Evolutionary conservation across 306 rosid genomes (phyloP).

Genomic region (Potentilla sterilis): DNA sequence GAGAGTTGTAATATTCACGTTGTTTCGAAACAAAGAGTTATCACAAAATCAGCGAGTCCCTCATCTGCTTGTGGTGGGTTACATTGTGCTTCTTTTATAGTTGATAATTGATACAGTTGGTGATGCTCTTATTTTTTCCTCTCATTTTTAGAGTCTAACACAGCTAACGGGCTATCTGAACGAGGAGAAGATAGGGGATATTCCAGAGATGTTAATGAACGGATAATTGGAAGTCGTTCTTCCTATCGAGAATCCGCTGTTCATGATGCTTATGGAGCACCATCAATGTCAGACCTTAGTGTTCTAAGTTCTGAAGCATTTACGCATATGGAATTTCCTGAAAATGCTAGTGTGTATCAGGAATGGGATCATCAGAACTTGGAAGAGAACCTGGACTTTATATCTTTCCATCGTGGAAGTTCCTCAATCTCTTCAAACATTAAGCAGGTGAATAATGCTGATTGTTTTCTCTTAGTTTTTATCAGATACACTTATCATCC

Average conservation of each 20-base stretch:
- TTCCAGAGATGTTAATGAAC: constrained; percentile 30
- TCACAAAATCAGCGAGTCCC: constrained; percentile 50
- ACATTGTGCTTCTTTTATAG: constrained; percentile 26
- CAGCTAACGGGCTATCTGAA: constrained; percentile 30
- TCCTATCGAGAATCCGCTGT: constrained; percentile 30
- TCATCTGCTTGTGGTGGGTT: constrained; percentile 48
- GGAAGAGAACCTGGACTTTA: constrained; percentile 36
- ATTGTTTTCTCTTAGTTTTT: background rate
- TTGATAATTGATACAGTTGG: background rate
- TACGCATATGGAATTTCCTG: constrained; percentile 28
- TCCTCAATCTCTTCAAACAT: constrained; percentile 42
- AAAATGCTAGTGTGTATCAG: constrained; percentile 27
- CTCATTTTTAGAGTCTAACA: constrained; percentile 38
- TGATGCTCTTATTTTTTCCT: constrained; percentile 12
- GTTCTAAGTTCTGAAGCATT: constrained; percentile 43
- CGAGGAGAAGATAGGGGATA: constrained; percentile 31
- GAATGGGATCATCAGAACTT: constrained; percentile 35
- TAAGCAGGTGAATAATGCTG: constrained; percentile 48
- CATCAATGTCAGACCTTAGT: constrained; percentile 48
- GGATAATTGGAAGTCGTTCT: constrained; percentile 36
- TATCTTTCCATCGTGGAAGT: constrained; percentile 35
- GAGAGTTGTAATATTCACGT: constrained; percentile 56
- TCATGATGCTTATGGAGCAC: constrained; percentile 34
- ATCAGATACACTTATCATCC: background rate
- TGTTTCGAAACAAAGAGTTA: constrained; percentile 51